phyloP scores from a whole-genome alignment of 2,329 filamentous ascomycete genomes.

The Grosmannia clavigera region DNA sequence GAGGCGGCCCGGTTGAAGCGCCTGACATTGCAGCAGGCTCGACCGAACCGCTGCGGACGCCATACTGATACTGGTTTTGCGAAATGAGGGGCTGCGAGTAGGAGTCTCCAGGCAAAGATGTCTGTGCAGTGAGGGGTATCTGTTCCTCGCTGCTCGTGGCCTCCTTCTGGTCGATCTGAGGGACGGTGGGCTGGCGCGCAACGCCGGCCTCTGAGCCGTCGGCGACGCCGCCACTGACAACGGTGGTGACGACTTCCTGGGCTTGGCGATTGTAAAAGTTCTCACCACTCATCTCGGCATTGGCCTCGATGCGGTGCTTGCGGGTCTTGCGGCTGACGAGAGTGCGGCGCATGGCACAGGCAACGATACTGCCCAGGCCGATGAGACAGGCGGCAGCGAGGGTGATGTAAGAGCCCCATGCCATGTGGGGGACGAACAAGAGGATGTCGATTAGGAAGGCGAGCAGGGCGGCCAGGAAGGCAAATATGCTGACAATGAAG shows the following conservation, averaged over 20 bases:
- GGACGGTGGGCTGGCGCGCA: constrained; percentile 40
- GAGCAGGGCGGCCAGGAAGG: constrained; percentile 64
- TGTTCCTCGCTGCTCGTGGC: constrained; percentile 55
- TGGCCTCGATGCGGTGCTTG: constrained; percentile 81
- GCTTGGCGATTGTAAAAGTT: constrained; percentile 72
- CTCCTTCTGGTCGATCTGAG: constrained; percentile 49
- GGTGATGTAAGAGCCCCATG: constrained; percentile 91
- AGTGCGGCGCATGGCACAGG: constrained; percentile 89
- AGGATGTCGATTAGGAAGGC: constrained; percentile 90
- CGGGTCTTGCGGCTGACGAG: constrained; percentile 86
- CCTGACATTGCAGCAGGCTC: constrained; percentile 17
- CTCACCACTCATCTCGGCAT: constrained; percentile 93
- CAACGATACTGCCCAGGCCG: constrained; percentile 68
- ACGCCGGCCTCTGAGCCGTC: not conserved
- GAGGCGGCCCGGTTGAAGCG: constrained; percentile 9
- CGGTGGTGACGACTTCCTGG: constrained; percentile 29
- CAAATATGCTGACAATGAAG: constrained; percentile 76
- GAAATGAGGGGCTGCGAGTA: constrained; percentile 23
- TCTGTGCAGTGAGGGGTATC: constrained; percentile 55
- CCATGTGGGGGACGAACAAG: constrained; percentile 84
- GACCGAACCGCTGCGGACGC: not conserved
- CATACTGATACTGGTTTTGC: constrained; percentile 41
- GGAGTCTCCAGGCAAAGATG: constrained; percentile 42
- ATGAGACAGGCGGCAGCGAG: constrained; percentile 80
- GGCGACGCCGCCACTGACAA: constrained; percentile 21